Conservation (phyloP, 805 yeast species). For the Metschnikowia koreensis region DNA sequence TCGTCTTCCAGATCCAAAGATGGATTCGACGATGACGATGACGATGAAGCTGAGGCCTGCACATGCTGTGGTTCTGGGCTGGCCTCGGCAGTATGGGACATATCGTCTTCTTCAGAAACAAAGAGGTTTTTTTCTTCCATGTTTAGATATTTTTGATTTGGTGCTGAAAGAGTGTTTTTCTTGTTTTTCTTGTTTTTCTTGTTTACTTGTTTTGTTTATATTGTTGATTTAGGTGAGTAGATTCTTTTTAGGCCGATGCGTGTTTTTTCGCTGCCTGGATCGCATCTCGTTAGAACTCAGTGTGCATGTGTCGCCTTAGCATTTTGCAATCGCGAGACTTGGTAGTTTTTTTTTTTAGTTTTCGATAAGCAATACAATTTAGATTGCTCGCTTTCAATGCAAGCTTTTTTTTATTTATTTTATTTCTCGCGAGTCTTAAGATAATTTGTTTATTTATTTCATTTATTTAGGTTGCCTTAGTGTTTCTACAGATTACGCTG, state of each 20-base stretch:
- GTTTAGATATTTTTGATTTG: not conserved
- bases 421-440: too few relatives aligned
- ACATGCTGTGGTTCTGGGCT: not conserved
- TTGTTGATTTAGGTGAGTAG: too few relatives aligned
- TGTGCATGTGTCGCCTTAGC: slow-evolving; percentile 1
- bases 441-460: too few relatives aligned
- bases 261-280: not conserved
- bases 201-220: not conserved
- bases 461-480: too few relatives aligned
- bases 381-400: too few relatives aligned
- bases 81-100: not conserved
- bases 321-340: not conserved
- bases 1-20: slow-evolving; percentile 25
- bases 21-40: not conserved
- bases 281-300: slow-evolving; percentile 6
- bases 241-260: not conserved
- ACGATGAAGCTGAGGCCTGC: not conserved
- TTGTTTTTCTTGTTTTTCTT: not conserved
- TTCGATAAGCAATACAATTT: too few relatives aligned
- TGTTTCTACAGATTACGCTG: too few relatives aligned
- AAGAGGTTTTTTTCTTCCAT: slow-evolving; percentile 17
- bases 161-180: not conserved
- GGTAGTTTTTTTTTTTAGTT: not conserved
- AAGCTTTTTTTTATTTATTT: not conserved
- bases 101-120: slow-evolving; percentile 20